Conservation (phyloP, 2,329 filamentous ascomycete species). For the Colletotrichum kahawae region DNA sequence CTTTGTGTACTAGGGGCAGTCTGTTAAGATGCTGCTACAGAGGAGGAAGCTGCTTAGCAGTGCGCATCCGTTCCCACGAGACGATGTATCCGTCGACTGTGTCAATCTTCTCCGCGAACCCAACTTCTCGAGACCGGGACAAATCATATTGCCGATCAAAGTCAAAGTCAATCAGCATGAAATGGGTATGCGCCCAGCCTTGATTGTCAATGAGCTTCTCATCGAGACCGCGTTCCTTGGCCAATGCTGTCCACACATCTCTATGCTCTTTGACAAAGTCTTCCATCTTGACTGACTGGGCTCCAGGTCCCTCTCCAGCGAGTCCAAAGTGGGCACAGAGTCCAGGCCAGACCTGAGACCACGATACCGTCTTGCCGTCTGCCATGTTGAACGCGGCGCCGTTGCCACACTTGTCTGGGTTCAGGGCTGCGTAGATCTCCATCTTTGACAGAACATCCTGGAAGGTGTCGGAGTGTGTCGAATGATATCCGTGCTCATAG, state of each 20-base stretch:
- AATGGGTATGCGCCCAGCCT: conserved; percentile 2
- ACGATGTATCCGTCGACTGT: conserved; percentile 15
- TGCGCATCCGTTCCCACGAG: conserved; percentile 20
- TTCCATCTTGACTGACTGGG: neutral
- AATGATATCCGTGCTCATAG: neutral
- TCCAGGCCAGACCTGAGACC: conserved; percentile 22
- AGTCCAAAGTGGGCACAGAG: conserved; percentile 22
- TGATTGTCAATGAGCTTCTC: neutral
- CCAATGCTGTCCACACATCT: conserved; percentile 10
- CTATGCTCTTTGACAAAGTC: conserved; percentile 18
- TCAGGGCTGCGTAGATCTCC: conserved; percentile 22
- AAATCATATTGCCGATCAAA: conserved; percentile 26
- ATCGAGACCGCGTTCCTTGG: conserved; percentile 4
- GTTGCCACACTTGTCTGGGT: conserved; percentile 8
- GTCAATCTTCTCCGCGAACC: conserved; percentile 20
- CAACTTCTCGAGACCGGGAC: conserved; percentile 6
- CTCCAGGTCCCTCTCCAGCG: neutral
- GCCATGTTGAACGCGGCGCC: conserved; percentile 22
- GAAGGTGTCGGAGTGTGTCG: conserved; percentile 23
- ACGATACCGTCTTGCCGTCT: conserved; percentile 13
- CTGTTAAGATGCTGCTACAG: neutral
- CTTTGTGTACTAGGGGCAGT: fast-evolving
- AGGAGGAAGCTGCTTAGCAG: conserved; percentile 18
- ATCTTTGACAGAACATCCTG: conserved; percentile 23
- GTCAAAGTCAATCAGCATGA: conserved; percentile 23